Evolutionary conservation across 176 grass and related monocot species (phyloP).

Genomic region (Dactylis glomerata): DNA sequence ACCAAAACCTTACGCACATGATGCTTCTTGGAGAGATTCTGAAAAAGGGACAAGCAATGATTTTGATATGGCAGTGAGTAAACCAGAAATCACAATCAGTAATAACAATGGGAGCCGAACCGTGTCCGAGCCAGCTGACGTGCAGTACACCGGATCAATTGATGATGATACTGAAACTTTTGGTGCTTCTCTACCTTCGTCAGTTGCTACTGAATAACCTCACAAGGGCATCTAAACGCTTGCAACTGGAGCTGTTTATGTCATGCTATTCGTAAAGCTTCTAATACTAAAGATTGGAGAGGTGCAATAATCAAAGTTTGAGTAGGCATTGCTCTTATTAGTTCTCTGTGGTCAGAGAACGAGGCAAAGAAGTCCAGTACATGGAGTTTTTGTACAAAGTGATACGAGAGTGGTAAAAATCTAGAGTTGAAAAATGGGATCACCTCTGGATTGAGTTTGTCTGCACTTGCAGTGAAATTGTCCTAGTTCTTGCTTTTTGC

Average conservation of each 20-base stretch:
- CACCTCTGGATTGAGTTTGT: slow-evolving; percentile 18
- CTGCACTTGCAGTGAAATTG: neutral
- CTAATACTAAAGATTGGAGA: neutral
- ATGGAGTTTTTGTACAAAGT: slow-evolving; percentile 16
- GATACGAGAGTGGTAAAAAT: neutral
- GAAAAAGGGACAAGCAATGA: neutral
- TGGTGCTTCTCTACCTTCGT: neutral
- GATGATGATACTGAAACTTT: neutral
- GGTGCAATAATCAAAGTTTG: neutral
- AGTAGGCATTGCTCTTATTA: neutral
- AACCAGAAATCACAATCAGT: neutral
- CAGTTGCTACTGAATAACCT: neutral
- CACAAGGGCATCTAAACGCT: neutral
- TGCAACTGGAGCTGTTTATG: neutral
- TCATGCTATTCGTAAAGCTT: neutral
- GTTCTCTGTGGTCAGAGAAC: neutral
- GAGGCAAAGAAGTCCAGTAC: neutral
- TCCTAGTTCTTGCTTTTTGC: slow-evolving; percentile 23
- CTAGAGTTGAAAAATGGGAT: neutral
- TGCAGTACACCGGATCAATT: neutral
- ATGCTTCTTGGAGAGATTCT: slow-evolving; percentile 3
- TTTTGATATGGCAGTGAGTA: slow-evolving; percentile 7
- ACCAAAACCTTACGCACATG: neutral
- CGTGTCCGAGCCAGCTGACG: neutral
- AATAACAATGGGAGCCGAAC: slow-evolving; percentile 16